Percentiles rank a stretch among this genome's conserved stretches.
Conservation (phyloP, 305 asterid species). For the Fraxinus angustifolia region DNA sequence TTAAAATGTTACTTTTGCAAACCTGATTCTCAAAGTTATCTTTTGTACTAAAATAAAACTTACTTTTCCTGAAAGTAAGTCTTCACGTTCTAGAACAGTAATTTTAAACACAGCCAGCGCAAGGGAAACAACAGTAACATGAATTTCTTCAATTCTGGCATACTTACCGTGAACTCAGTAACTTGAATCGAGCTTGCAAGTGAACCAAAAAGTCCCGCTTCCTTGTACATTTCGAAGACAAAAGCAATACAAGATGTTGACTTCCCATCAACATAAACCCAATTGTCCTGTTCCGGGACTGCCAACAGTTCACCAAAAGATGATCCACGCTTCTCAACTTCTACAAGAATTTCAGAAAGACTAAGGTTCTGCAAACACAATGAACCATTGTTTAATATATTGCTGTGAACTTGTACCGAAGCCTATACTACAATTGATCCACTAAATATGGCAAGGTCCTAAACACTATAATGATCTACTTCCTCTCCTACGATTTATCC, state of each 20-base stretch:
- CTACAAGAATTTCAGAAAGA: conserved; percentile 85
- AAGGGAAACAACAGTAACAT: neutral
- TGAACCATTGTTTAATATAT: neutral
- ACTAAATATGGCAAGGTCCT: neutral
- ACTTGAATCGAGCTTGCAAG: conserved; percentile 72
- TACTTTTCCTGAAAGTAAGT: neutral
- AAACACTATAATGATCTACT: neutral
- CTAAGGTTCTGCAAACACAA: conserved; percentile 52
- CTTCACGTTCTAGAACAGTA: neutral
- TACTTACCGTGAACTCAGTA: conserved; percentile 94
- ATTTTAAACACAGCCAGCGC: neutral
- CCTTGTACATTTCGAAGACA: conserved; percentile 83
- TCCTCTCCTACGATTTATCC: conserved; percentile 2
- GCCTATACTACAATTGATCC: neutral
- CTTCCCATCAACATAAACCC: conserved; percentile 85
- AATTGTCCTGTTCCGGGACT: conserved; percentile 79
- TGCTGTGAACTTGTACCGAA: neutral
- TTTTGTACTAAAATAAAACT: neutral
- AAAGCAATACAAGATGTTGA: conserved; percentile 89
- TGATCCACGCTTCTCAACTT: conserved; percentile 82
- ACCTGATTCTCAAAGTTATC: neutral
- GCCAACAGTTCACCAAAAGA: conserved; percentile 82
- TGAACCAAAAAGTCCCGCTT: conserved; percentile 76
- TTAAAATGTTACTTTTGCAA: neutral
- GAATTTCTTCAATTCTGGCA: conserved; percentile 1